These are phyloP conservation scores for Malus hybrid DNA, from an alignment of 331 rosid species.

Conservation along the genomic window DNA sequence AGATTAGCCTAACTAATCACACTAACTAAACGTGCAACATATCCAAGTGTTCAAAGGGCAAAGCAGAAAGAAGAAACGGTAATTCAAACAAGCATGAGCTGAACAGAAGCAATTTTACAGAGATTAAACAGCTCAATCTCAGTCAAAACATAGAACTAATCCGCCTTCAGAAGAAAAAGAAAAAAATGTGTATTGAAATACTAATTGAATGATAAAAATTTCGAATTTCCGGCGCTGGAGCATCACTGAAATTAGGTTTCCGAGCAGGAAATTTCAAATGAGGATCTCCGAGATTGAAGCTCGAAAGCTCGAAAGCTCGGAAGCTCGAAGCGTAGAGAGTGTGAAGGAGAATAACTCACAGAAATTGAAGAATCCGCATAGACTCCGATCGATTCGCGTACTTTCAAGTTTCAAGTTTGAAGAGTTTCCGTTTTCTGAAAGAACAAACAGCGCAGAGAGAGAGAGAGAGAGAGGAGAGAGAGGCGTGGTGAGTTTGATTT, in stretches of 20 bases:
- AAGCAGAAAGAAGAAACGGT: background rate
- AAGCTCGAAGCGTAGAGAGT: background rate
- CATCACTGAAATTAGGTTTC: background rate
- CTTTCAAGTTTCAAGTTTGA: background rate
- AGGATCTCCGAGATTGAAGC: background rate
- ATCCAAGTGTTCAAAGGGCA: background rate
- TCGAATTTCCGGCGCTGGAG: background rate
- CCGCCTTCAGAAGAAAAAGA: background rate
- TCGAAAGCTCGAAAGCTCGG: background rate
- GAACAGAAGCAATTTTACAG: background rate
- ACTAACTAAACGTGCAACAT: background rate
- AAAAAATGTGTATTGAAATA: background rate
- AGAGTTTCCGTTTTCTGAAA: constrained; percentile 2
- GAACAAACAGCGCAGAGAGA: background rate
- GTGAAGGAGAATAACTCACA: background rate
- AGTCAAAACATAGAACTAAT: background rate
- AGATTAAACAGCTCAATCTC: background rate
- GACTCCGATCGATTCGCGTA: constrained; percentile 6
- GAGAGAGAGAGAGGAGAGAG: background rate
- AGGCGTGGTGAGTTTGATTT: background rate
- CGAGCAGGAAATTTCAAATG: background rate
- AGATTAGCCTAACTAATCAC: background rate
- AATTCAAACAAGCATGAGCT: background rate
- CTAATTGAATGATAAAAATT: background rate
- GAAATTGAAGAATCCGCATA: background rate